These are phyloP conservation scores for Trichoderma harzianum DNA, from an alignment of 2,329 filamentous ascomycete species.

Conservation along the genomic window DNA sequence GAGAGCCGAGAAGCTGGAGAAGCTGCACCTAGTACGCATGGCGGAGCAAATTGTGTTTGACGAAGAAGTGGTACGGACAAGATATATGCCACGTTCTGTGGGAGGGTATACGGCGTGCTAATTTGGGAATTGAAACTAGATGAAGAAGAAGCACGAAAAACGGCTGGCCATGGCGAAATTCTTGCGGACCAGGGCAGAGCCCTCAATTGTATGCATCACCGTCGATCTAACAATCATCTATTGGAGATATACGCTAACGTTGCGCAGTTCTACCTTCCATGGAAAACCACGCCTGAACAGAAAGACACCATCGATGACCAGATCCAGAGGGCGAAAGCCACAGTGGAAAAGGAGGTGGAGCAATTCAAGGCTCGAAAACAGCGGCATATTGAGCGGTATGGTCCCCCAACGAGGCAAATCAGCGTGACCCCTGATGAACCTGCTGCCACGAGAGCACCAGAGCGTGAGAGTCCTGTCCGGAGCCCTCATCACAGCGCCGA, in stretches of 20 bases:
- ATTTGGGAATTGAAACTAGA: slow-evolving; percentile 47
- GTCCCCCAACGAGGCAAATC: slow-evolving; percentile 20
- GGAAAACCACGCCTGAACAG: slow-evolving; percentile 67
- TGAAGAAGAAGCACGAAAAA: slow-evolving; percentile 71
- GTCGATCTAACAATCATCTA: not conserved
- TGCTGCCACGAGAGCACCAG: slow-evolving; percentile 17
- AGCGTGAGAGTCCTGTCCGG: slow-evolving; percentile 16
- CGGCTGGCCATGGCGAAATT: slow-evolving; percentile 69
- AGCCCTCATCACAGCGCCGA: slow-evolving; percentile 6
- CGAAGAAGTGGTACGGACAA: slow-evolving; percentile 64
- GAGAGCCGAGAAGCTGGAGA: slow-evolving; percentile 62
- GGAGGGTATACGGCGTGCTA: slow-evolving; percentile 20
- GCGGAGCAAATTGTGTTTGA: slow-evolving; percentile 73
- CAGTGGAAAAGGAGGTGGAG: slow-evolving; percentile 61
- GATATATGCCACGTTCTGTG: not conserved
- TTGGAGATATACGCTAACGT: not conserved
- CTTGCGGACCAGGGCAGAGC: slow-evolving; percentile 67
- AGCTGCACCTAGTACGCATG: slow-evolving; percentile 58
- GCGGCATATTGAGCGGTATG: slow-evolving; percentile 33
- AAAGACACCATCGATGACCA: slow-evolving; percentile 69
- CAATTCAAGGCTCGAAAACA: slow-evolving; percentile 56
- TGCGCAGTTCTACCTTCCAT: slow-evolving; percentile 77
- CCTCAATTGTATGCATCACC: slow-evolving; percentile 63
- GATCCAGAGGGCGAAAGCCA: slow-evolving; percentile 59
- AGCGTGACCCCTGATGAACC: slow-evolving; percentile 34